These are phyloP conservation scores for Exophiala aquamarina DNA, from an alignment of 2,329 filamentous ascomycete genomes.

Conservation along the genomic window DNA sequence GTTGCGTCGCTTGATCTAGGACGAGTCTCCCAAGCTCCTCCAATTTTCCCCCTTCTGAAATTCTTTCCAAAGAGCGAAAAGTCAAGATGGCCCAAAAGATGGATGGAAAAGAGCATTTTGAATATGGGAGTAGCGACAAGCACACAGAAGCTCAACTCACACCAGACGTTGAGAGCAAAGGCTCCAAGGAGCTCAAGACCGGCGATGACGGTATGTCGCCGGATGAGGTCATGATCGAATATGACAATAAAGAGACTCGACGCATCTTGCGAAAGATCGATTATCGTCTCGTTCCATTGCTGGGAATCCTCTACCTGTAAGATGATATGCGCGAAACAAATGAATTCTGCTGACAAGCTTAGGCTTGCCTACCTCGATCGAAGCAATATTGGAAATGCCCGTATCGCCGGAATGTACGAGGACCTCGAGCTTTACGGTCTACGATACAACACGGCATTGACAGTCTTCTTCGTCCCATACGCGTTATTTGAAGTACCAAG, in stretches of 20 bases:
- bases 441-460: conserved; percentile 36
- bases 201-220: background rate
- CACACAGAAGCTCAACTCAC: no score
- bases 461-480: conserved; percentile 29
- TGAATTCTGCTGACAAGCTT: background rate
- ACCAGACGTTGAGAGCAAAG: no score
- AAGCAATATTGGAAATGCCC: conserved; percentile 49
- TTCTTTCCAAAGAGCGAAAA: no score
- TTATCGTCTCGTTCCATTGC: conserved; percentile 41
- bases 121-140: no score
- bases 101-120: no score
- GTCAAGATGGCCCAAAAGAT: no score
- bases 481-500: conserved; percentile 41
- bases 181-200: background rate
- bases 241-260: conserved; percentile 15
- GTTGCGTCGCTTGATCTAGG: no score
- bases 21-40: no score
- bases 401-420: conserved; percentile 44
- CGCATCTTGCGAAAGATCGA: conserved; percentile 46
- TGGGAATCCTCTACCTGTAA: conserved; percentile 46
- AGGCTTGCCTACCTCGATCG: conserved; percentile 36
- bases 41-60: no score
- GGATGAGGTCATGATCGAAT: background rate
- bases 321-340: conserved; percentile 38
- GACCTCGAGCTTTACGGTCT: conserved; percentile 44